phyloP scores from a whole-genome alignment of 1,284 basidiomycete species.

The Takashimella tepidaria region DNA sequence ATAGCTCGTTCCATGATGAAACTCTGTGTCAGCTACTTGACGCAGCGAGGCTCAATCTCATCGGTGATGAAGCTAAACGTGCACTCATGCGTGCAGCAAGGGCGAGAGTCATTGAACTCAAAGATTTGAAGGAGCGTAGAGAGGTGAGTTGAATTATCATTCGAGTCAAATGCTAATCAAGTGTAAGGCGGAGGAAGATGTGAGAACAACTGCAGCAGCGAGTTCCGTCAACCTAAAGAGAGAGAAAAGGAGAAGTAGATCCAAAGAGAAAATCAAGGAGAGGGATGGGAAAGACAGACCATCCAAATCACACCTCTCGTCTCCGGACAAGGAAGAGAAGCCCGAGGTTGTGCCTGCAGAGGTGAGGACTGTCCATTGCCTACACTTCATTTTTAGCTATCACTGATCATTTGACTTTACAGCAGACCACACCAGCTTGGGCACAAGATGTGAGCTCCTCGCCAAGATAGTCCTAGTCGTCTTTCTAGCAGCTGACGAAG shows the following conservation, averaged over 20 bases:
- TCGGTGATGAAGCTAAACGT: constrained; percentile 45
- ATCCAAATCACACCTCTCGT: too few species aligned
- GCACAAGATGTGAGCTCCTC: constrained; percentile 34
- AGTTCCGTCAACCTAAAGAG: background rate
- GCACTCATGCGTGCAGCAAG: constrained; percentile 42
- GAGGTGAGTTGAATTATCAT: constrained; percentile 16
- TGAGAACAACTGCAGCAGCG: too few species aligned
- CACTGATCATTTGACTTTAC: too few species aligned
- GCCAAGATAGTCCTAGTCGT: background rate
- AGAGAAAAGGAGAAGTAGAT: constrained; percentile 9
- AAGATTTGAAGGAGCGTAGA: constrained; percentile 26
- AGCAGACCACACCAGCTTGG: constrained; percentile 28
- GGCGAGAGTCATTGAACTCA: constrained; percentile 42
- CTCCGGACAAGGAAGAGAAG: background rate
- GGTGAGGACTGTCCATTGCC: too few species aligned
- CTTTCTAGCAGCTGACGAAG: constrained; percentile 10
- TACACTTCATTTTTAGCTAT: too few species aligned
- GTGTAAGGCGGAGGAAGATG: background rate
- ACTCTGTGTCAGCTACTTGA: constrained; percentile 45
- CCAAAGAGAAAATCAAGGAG: constrained; percentile 2
- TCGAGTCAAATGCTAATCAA: background rate
- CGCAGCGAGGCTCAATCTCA: constrained; percentile 38
- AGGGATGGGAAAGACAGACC: background rate
- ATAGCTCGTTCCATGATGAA: constrained; percentile 45
- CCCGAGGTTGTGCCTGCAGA: too few species aligned